Conservation (phyloP, 106 monocot species). For the Amphibolis antarctica region DNA sequence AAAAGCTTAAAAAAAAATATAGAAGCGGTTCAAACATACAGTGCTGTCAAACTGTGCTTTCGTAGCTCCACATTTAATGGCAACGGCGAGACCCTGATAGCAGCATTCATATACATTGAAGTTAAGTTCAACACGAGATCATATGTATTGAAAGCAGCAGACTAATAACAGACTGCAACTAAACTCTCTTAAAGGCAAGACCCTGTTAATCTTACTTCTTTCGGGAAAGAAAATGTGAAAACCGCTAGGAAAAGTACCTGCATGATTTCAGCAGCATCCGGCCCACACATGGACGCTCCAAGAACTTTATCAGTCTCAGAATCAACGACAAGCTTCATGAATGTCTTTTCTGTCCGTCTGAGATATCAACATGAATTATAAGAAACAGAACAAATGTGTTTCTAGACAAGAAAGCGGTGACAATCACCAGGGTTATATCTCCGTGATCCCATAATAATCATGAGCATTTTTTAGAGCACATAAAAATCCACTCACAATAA, state of each 20-base stretch:
- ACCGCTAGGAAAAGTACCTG: constrained; percentile 84
- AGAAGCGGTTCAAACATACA: constrained; percentile 17
- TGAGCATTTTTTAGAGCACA: background rate
- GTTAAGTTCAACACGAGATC: background rate
- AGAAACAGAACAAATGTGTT: background rate
- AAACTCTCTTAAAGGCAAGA: no score
- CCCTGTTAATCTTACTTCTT: no score
- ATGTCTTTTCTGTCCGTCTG: constrained; percentile 83
- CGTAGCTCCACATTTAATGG: constrained; percentile 92
- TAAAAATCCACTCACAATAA: no score
- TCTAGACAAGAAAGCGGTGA: background rate
- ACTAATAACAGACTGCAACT: no score
- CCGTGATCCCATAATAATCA: no score
- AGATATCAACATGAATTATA: constrained; percentile 2
- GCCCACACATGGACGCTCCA: constrained; percentile 99
- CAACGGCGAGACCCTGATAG: constrained; percentile 79
- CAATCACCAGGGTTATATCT: no score
- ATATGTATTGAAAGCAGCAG: background rate
- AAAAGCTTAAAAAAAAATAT: no score
- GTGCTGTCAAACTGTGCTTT: constrained; percentile 95
- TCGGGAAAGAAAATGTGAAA: no score
- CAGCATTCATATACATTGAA: background rate
- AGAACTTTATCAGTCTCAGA: constrained; percentile 75
- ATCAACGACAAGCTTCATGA: constrained; percentile 98
- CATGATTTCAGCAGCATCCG: constrained; percentile 99